Conservation (phyloP, 2,329 filamentous ascomycete species). For the Aspergillus sp. region DNA sequence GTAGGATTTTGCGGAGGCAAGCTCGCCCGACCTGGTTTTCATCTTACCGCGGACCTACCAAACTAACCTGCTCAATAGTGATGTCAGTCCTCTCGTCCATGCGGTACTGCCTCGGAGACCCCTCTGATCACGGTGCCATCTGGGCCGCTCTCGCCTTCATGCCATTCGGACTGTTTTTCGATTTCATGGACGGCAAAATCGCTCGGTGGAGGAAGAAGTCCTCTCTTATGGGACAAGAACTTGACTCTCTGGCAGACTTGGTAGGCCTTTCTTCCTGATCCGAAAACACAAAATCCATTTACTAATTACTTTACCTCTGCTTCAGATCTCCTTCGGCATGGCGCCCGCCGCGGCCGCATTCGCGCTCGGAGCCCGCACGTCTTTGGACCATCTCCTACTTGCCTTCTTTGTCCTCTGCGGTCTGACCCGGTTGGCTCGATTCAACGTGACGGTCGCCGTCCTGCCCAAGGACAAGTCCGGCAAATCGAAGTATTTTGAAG, state of each 20-base stretch:
- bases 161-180: constrained; percentile 92
- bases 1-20: constrained; percentile 51
- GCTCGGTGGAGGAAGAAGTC: constrained; percentile 96
- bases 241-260: constrained; percentile 93
- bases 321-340: constrained; percentile 90
- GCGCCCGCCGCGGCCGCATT: constrained; percentile 86
- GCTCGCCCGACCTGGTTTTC: constrained; percentile 13
- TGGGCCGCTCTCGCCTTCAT: constrained; percentile 84
- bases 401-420: constrained; percentile 93
- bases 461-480: constrained; percentile 89
- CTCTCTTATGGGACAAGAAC: constrained; percentile 94
- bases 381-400: constrained; percentile 75
- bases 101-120: constrained; percentile 80
- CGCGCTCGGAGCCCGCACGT: constrained; percentile 80
- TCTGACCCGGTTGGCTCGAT: constrained; percentile 87
- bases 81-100: constrained; percentile 96
- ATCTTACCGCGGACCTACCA: not conserved
- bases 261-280: constrained; percentile 52
- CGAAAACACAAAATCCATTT: not conserved
- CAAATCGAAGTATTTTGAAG: constrained; percentile 95
- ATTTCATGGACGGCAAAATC: constrained; percentile 96
- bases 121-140: constrained; percentile 65
- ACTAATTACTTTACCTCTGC: not conserved
- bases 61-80: constrained; percentile 48
- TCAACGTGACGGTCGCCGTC: constrained; percentile 90